A percentile compares a stretch with the other conserved stretches of the same genome.
Conservation (phyloP, 306 rosid species). For the Quercus alba region DNA sequence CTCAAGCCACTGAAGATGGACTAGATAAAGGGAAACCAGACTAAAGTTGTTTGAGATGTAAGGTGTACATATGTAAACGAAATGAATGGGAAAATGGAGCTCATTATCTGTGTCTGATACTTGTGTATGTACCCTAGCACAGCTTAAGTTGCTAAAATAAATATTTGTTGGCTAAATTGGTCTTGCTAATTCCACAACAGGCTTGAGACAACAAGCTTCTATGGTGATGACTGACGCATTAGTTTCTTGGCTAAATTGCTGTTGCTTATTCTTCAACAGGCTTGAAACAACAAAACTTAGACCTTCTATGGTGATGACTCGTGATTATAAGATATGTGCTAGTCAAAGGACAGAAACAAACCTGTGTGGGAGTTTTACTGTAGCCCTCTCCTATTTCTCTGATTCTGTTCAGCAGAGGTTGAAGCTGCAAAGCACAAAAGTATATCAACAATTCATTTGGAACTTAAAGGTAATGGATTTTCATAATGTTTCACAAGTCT, state of each 20-base stretch:
- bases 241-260: neutral
- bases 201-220: neutral
- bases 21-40: neutral
- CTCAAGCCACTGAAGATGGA: neutral
- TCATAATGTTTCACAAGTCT: neutral
- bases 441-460: too few species aligned
- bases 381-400: conserved; percentile 60
- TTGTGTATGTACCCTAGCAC: neutral
- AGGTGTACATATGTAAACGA: neutral
- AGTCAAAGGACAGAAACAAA: conserved; percentile 22
- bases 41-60: neutral
- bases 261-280: neutral
- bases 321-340: conserved; percentile 2
- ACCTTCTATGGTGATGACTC: neutral
- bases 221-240: neutral
- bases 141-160: neutral
- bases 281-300: neutral
- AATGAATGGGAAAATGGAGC: neutral
- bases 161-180: neutral
- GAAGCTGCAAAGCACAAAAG: conserved; percentile 57
- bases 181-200: neutral
- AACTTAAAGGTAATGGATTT: neutral
- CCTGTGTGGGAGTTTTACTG: conserved; percentile 73
- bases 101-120: neutral
- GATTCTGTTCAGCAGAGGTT: conserved; percentile 73